phyloP scores from a whole-genome alignment of 2,329 filamentous ascomycete genomes.

The Aspergillus versicolor region DNA sequence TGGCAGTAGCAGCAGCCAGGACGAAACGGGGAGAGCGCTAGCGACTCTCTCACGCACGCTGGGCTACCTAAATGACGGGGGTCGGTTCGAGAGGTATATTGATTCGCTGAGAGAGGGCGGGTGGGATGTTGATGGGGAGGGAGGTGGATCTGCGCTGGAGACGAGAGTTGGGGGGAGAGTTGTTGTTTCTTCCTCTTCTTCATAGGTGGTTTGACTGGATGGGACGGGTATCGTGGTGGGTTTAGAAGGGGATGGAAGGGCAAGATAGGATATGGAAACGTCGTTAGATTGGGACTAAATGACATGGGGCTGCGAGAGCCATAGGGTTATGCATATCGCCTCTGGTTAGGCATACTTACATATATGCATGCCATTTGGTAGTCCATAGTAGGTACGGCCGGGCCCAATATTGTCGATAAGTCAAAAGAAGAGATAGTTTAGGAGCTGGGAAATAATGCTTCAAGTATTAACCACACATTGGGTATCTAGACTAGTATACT shows the following conservation, averaged over 20 bases:
- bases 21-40: background rate
- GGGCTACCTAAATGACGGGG: constrained; percentile 37
- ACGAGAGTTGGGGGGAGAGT: constrained; percentile 55
- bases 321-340: no score
- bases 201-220: background rate
- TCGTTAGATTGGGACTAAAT: no score
- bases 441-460: background rate
- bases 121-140: constrained; percentile 64
- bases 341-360: no score
- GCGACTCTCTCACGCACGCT: constrained; percentile 44
- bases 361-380: no score
- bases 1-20: background rate
- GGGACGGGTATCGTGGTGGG: no score
- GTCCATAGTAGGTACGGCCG: no score
- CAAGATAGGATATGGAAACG: no score
- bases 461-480: constrained; percentile 7
- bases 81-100: constrained; percentile 47
- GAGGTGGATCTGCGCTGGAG: constrained; percentile 55
- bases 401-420: no score
- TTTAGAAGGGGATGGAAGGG: no score
- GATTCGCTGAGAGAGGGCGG: constrained; percentile 49
- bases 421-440: background rate
- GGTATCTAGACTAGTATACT: constrained; percentile 10
- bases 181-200: constrained; percentile 3
- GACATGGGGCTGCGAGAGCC: no score